Evolutionary conservation across 805 yeast species (phyloP).

Genomic region (Metschnikowia kofuensis): DNA sequence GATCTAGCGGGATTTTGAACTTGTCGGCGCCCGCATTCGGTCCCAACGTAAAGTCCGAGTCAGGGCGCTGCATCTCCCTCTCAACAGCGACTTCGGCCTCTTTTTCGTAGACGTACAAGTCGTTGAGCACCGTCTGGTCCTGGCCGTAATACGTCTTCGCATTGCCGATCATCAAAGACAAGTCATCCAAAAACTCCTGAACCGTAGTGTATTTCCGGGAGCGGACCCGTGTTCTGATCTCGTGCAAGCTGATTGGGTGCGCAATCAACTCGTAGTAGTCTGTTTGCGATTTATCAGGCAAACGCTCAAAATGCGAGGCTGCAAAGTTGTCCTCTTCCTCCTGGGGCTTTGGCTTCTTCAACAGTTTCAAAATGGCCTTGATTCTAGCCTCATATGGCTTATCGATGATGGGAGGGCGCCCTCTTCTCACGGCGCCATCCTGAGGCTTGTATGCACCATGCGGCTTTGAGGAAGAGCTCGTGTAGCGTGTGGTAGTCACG

Average conservation of each 20-base stretch:
- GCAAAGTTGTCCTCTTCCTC: constrained; percentile 46
- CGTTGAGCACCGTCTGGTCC: constrained; percentile 55
- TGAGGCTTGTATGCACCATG: constrained; percentile 7
- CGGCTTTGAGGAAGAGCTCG: background rate
- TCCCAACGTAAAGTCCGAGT: constrained; percentile 58
- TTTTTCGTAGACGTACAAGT: constrained; percentile 60
- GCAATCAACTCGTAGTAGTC: constrained; percentile 52
- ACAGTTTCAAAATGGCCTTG: constrained; percentile 76
- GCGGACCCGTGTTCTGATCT: constrained; percentile 78
- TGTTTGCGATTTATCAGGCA: constrained; percentile 65
- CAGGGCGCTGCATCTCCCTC: constrained; percentile 77
- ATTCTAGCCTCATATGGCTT: constrained; percentile 90
- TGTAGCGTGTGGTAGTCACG: constrained; percentile 6
- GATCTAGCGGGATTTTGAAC: constrained; percentile 76
- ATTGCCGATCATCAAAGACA: constrained; percentile 70
- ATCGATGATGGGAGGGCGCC: constrained; percentile 89
- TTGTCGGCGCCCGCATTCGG: constrained; percentile 45
- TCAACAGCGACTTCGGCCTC: constrained; percentile 56
- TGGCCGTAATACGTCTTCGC: constrained; percentile 57
- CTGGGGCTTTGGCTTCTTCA: constrained; percentile 67
- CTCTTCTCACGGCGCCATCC: constrained; percentile 64
- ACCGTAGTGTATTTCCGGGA: constrained; percentile 77
- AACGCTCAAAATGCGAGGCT: constrained; percentile 69
- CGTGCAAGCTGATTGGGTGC: constrained; percentile 66
- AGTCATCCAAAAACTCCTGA: constrained; percentile 73